Percentiles rank a stretch among this genome's conserved stretches.
phyloP scores from a whole-genome alignment of 108 stramenopile species.

The Cyclotella sp. region DNA sequence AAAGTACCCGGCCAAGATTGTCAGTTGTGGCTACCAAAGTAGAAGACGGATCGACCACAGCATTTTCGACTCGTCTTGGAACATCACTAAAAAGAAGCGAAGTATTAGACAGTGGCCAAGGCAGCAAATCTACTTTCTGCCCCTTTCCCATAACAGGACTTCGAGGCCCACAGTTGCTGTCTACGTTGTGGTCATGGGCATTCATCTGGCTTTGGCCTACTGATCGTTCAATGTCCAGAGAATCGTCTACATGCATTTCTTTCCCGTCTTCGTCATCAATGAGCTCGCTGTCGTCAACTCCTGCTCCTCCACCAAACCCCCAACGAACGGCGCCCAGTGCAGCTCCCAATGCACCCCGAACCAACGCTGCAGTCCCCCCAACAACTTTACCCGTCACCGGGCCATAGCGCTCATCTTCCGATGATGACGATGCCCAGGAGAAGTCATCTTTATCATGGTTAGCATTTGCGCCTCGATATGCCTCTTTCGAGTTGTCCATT shows the following conservation, averaged over 20 bases:
- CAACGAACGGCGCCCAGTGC: constrained; percentile 61
- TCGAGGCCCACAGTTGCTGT: neutral
- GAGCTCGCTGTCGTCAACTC: neutral
- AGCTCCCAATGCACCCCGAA: constrained; percentile 58
- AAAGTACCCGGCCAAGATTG: constrained; percentile 73
- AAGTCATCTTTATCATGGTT: constrained; percentile 2
- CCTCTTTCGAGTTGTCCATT: neutral
- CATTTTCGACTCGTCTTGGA: constrained; percentile 70
- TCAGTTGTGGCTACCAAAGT: constrained; percentile 72
- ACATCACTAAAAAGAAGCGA: constrained; percentile 67
- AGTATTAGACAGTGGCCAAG: constrained; percentile 39
- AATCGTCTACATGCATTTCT: constrained; percentile 20
- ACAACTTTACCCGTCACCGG: constrained; percentile 48
- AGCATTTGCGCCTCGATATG: constrained; percentile 9
- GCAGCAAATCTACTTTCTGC: constrained; percentile 28
- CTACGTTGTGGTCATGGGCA: neutral
- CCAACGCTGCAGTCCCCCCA: constrained; percentile 56
- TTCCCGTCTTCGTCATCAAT: constrained; percentile 20
- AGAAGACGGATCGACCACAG: constrained; percentile 74
- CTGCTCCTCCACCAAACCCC: constrained; percentile 50
- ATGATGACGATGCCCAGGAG: constrained; percentile 21
- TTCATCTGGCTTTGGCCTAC: constrained; percentile 4
- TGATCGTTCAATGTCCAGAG: constrained; percentile 40
- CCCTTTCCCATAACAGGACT: neutral
- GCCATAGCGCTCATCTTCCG: constrained; percentile 39